Conservation (phyloP, 1,139 yeast species). For the Kurtzmaniella quercitrusa region DNA sequence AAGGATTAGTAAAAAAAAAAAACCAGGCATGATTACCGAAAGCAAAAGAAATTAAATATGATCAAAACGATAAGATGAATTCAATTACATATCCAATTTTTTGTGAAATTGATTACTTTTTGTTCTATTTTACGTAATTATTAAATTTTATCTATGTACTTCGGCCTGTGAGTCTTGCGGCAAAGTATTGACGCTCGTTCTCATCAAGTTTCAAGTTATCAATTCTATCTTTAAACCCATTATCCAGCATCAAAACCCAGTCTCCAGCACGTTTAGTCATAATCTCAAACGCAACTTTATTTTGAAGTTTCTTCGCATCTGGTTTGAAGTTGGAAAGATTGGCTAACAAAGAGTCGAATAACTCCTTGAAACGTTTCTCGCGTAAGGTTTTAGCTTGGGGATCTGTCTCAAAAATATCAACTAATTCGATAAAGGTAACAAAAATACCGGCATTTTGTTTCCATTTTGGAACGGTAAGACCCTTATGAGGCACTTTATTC, state of each 20-base stretch:
- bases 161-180: slow-evolving; percentile 10
- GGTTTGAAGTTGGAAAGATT: slow-evolving; percentile 39
- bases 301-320: slow-evolving; percentile 19
- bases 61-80: too few relatives aligned
- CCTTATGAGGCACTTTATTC: slow-evolving; percentile 42
- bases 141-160: neutral
- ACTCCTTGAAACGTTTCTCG: neutral
- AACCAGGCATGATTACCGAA: too few relatives aligned
- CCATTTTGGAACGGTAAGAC: slow-evolving; percentile 51
- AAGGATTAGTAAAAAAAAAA: too few relatives aligned
- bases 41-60: too few relatives aligned
- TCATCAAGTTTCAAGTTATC: slow-evolving; percentile 42
- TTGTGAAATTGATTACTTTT: neutral
- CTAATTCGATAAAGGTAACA: slow-evolving; percentile 29
- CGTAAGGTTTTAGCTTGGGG: neutral
- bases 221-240: slow-evolving; percentile 19
- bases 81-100: too few relatives aligned
- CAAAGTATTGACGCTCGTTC: slow-evolving; percentile 41
- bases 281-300: slow-evolving; percentile 47
- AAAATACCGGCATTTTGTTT: slow-evolving; percentile 57
- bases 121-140: neutral
- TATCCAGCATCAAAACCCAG: slow-evolving; percentile 21
- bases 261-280: slow-evolving; percentile 48
- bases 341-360: slow-evolving; percentile 33
- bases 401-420: slow-evolving; percentile 2